phyloP scores from a whole-genome alignment of 257 asterid species.

The Petunia axillaris region DNA sequence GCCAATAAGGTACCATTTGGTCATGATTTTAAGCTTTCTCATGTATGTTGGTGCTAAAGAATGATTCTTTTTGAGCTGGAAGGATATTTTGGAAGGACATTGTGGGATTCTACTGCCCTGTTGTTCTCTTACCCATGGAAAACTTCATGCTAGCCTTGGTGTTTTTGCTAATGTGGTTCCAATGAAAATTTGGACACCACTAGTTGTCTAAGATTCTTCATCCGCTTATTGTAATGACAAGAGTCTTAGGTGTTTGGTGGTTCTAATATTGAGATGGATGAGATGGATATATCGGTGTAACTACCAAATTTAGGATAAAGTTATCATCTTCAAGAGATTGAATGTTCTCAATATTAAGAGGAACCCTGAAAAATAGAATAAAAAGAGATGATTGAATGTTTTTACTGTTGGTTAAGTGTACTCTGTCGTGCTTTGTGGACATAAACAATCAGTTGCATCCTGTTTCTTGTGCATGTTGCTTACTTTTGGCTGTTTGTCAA shows the following conservation, averaged over 20 bases:
- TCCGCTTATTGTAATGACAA: too few relatives aligned
- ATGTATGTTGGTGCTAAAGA: background rate
- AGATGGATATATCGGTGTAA: background rate
- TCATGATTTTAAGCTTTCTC: background rate
- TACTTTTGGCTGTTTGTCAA: slow-evolving; percentile 4
- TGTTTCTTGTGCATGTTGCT: slow-evolving; percentile 8
- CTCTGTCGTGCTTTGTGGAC: background rate
- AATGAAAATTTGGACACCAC: too few relatives aligned
- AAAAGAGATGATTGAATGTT: background rate
- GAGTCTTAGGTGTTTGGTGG: background rate
- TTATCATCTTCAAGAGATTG: background rate
- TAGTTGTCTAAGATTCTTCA: too few relatives aligned
- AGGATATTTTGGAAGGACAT: background rate
- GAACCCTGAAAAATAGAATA: background rate
- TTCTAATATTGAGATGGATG: background rate
- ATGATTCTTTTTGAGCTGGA: background rate
- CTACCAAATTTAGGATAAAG: background rate
- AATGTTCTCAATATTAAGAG: background rate
- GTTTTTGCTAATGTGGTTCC: too few relatives aligned
- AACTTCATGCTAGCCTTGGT: too few relatives aligned
- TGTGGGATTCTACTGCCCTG: background rate
- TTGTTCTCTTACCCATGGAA: too few relatives aligned
- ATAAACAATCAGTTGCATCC: background rate
- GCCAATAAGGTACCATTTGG: background rate
- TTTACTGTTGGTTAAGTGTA: background rate